Evolutionary conservation across 352 stramenopile genomes (phyloP).

Genomic region (Pythium biforme): DNA sequence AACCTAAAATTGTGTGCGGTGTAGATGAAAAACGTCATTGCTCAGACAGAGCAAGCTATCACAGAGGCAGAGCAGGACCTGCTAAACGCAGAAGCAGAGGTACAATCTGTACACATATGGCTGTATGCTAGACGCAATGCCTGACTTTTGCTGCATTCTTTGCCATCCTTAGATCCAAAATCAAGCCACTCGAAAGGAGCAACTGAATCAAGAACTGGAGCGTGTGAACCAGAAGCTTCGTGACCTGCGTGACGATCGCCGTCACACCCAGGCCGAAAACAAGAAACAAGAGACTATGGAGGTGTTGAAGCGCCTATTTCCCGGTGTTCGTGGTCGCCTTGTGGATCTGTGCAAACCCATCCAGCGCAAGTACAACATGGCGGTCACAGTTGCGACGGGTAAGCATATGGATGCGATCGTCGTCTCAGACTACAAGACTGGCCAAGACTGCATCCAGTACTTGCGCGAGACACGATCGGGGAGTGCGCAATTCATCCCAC

Average conservation of each 20-base stretch:
- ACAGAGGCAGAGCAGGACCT: conserved; percentile 47
- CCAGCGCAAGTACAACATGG: conserved; percentile 96
- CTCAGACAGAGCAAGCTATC: conserved; percentile 58
- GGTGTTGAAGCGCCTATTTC: conserved; percentile 82
- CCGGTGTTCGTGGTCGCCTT: conserved; percentile 93
- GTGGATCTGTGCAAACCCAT: conserved; percentile 97
- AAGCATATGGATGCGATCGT: conserved; percentile 96
- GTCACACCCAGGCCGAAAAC: conserved; percentile 91
- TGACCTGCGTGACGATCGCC: conserved; percentile 91
- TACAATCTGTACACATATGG: conserved; percentile 21
- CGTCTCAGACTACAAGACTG: conserved; percentile 76
- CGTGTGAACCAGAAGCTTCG: conserved; percentile 85
- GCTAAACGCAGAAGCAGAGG: conserved; percentile 55
- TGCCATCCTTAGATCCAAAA: conserved; percentile 38
- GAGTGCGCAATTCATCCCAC: conserved; percentile 95
- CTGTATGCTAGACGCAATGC: neutral
- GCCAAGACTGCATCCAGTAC: conserved; percentile 90
- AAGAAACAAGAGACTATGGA: conserved; percentile 77
- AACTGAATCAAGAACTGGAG: conserved; percentile 64
- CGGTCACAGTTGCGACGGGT: conserved; percentile 96
- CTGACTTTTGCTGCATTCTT: neutral
- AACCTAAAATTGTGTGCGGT: neutral
- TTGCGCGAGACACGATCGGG: conserved; percentile 94
- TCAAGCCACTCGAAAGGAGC: conserved; percentile 57
- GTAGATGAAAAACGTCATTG: conserved; percentile 74